These are phyloP conservation scores for Acanthamoeba triangularis DNA, from an alignment of 208 protist species.

Conservation along the genomic window DNA sequence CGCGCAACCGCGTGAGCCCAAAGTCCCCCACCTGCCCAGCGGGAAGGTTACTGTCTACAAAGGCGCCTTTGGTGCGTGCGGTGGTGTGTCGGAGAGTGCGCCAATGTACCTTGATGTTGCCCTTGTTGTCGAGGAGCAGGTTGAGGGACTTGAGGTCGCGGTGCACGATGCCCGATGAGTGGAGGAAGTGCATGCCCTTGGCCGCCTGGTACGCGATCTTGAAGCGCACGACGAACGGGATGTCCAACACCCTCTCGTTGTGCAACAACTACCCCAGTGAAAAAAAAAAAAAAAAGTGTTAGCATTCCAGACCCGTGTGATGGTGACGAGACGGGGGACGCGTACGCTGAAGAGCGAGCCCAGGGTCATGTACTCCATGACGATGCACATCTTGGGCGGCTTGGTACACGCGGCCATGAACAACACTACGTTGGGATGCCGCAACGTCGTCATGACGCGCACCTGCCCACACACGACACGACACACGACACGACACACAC, in stretches of 20 bases:
- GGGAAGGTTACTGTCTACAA: no score
- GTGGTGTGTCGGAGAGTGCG: no score
- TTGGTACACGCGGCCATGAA: slow-evolving; percentile 36
- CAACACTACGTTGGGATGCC: slow-evolving; percentile 47
- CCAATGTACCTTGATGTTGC: neutral
- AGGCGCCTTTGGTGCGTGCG: no score
- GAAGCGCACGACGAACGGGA: neutral
- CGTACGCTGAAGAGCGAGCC: neutral
- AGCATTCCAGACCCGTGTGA: no score
- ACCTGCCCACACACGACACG: neutral
- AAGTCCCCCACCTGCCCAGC: no score
- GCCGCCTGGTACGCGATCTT: slow-evolving; percentile 9
- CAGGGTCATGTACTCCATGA: slow-evolving; percentile 63
- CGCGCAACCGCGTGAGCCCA: neutral
- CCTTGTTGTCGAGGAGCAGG: slow-evolving; percentile 11
- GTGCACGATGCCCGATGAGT: slow-evolving; percentile 28
- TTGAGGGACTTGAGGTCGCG: slow-evolving; percentile 57
- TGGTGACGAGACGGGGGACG: neutral
- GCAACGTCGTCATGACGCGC: neutral
- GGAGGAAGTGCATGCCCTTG: slow-evolving; percentile 40
- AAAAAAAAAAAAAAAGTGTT: neutral
- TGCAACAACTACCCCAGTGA: neutral
- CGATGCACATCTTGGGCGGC: slow-evolving; percentile 27
- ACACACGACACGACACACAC: no score
- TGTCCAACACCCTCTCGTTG: neutral